Base-by-base conservation (phyloP, 371 early-diverging fungal genomes). In the Rhizopus microsporus region DNA sequence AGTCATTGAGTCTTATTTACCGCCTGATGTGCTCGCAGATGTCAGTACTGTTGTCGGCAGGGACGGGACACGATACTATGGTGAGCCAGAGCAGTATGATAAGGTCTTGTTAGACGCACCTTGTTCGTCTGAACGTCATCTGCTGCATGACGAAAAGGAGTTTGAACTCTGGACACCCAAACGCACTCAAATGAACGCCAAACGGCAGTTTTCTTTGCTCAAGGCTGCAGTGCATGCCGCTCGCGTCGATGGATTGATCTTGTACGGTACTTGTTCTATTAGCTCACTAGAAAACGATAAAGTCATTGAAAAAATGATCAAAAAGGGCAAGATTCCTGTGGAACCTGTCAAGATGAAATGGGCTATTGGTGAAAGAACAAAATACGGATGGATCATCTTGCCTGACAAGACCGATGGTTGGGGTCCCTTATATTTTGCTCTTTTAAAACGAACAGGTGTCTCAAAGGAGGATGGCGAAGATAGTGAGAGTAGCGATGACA, bases 261-360 rank as follows among this genome's bases (percentile, higher is more conserved):
- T 91, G 2, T 92, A 92, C 60, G 81, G 83, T 31, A 92, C 92
- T 6, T 92, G 92, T 60, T 85, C 89, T 1, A 68, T 92, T 10
- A 80, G 82, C 54, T 74, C 77, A 10, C 60, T 72, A 16, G 91
- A 92, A 55, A 92, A 92, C 56, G 92, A 92, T 60, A 78, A 70
- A 30, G 86, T 92, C 3, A 78, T 91, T 0, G 70, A 72, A 33
- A 68, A 70, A 35, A 69, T 79, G 48, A 52, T 82, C 40, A 65
- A 65, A 31, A 77, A 69, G 37, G 69, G 67, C n/a, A 76, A 76
- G 39, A 60, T 78, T 15, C 71, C 62, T 15, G 63, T 75, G 17
- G 73, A 78, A 37, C 65, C 78, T 7, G 70, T 81, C 35, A 68
- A 64, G 12, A 52, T 67, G 53, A 57, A 63, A 31, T 78, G 64